Evolutionary conservation across 2,329 filamentous ascomycete species (phyloP), one percentile per base, ranked within the genome.

Genomic region (Epichloe bromicola): DNA sequence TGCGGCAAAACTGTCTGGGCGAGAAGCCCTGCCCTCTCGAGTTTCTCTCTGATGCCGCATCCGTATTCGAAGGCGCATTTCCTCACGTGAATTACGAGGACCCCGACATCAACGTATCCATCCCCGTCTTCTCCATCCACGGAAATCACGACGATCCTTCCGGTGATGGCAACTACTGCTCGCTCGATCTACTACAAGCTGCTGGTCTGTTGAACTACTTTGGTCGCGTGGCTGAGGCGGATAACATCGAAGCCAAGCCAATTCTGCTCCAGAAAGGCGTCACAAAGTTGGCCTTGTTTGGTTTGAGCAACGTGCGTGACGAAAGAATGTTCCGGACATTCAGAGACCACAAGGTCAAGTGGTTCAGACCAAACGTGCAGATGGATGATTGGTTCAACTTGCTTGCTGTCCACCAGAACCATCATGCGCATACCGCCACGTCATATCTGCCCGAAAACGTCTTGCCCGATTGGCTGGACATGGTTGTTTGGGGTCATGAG

Each of bases 51-150:
- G 93, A 98, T 67, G 88, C 88, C 7, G 88, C 83, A 58, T 86
- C 95, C 60, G 87, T 91, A 55, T 96, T 98, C 60, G 85, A 88
- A 55, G 86, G 86, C 6, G 83, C 88, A 0, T 95, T 96, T 63
- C 84, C 88, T 47, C 86, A 96, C 65, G 91, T 95, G 68, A 98
- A 98, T 68, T 98, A 98, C 68, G 89, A 97, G 67, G 93, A 98
- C 61, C 82, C 88, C 23, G 88, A 98, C 60, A 96, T 98, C 67
- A 98, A 98, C 61, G 82, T 98, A 54, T 88, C 90, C 1, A 96
- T 97, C 51, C 93, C 93, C 0, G 89, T 98, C 30, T 98, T 98
- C 64, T 95, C 91, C 1, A 98, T 98, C 40, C 94, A 98, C 61
- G 93, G 93, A 44, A 98, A 98, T 62, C 93, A 98, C 64, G 93